phyloP scores from a whole-genome alignment of 495 filamentous ascomycete species.

The Trichoderma virens region DNA sequence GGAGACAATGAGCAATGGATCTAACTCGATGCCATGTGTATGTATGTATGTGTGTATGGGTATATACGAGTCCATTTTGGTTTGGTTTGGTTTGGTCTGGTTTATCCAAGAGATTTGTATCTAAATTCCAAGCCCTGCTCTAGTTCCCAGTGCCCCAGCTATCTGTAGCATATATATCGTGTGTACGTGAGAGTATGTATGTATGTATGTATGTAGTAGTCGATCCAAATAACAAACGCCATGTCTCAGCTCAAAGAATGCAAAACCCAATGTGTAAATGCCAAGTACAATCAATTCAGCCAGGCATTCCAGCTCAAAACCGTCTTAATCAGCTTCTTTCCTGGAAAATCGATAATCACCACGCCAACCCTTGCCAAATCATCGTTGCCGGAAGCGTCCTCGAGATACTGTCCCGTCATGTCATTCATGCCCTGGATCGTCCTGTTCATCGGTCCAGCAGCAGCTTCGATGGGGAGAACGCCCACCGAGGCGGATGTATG shows the following conservation, averaged over 20 bases:
- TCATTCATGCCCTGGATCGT: conserved; percentile 19
- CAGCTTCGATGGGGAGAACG: conserved; percentile 21
- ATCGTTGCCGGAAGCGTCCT: conserved; percentile 3
- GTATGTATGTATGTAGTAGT: background rate
- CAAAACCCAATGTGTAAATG: background rate
- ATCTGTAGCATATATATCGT: too few relatives aligned
- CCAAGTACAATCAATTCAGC: background rate
- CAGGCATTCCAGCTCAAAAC: conserved; percentile 12
- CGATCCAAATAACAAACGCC: background rate
- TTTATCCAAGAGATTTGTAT: background rate
- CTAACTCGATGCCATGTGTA: background rate
- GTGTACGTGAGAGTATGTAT: conserved; percentile 5
- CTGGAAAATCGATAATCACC: conserved; percentile 21
- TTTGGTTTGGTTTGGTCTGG: too few relatives aligned
- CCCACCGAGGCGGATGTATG: conserved; percentile 19
- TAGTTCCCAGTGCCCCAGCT: background rate
- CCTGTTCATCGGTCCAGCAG: conserved; percentile 19
- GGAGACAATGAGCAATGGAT: conserved; percentile 9
- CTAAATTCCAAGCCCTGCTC: background rate
- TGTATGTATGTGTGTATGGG: conserved; percentile 9
- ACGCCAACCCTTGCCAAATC: conserved; percentile 13
- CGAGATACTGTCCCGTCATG: conserved; percentile 13
- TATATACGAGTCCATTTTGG: background rate
- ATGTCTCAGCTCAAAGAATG: conserved; percentile 1
- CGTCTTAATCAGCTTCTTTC: conserved; percentile 15